Evolutionary conservation across 129 eudicot species (phyloP).

Genomic region (Cynara cardunculus): DNA sequence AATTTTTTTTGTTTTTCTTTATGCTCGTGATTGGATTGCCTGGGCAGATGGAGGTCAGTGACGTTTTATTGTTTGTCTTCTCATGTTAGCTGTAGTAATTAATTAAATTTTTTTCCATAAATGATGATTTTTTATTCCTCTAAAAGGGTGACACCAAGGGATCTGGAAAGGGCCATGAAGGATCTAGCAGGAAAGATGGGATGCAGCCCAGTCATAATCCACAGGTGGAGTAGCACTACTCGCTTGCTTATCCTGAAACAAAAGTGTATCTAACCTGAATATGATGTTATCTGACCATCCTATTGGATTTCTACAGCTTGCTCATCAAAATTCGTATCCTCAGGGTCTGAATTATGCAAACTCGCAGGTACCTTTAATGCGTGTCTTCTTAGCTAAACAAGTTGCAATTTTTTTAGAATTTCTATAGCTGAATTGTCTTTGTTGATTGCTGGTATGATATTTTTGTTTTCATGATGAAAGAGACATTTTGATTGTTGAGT

Average conservation of each 20-base stretch:
- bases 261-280: neutral
- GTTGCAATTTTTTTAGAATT: neutral
- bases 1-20: neutral
- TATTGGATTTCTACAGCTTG: constrained; percentile 30
- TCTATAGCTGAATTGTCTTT: neutral
- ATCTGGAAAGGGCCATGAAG: constrained; percentile 70
- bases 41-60: constrained; percentile 71
- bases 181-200: constrained; percentile 59
- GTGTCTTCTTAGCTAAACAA: neutral
- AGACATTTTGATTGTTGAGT: neutral
- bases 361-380: constrained; percentile 45
- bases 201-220: constrained; percentile 39
- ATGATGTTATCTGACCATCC: constrained; percentile 1
- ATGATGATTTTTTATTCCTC: neutral
- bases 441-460: neutral
- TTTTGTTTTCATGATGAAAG: neutral
- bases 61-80: neutral
- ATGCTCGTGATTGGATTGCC: constrained; percentile 26
- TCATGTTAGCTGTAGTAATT: neutral
- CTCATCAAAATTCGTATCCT: constrained; percentile 55
- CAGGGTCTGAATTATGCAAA: constrained; percentile 63
- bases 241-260: neutral
- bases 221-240: constrained; percentile 38
- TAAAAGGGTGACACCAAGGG: constrained; percentile 78
- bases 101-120: neutral